A percentile compares a stretch with the other conserved stretches of the same genome.
Evolutionary conservation across 352 stramenopile genomes (phyloP).

Genomic region (Aphanomyces euteiches): DNA sequence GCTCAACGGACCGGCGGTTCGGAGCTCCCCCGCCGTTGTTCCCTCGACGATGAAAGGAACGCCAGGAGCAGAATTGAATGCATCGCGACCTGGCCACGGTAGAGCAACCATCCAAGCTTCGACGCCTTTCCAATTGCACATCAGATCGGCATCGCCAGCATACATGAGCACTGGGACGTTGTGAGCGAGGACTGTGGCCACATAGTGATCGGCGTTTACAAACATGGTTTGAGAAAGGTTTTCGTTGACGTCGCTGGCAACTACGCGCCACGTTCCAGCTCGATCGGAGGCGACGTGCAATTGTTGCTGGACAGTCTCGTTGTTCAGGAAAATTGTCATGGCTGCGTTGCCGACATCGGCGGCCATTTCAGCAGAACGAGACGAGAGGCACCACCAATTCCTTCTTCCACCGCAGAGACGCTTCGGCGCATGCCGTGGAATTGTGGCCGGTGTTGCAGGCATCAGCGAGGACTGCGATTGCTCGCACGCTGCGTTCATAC

Average conservation of each 20-base stretch:
- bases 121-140: slow-evolving; percentile 59
- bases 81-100: slow-evolving; percentile 13
- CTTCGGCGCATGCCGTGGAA: slow-evolving; percentile 16
- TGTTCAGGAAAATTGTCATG: slow-evolving; percentile 72
- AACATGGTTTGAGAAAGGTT: slow-evolving; percentile 83
- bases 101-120: slow-evolving; percentile 22
- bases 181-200: slow-evolving; percentile 60
- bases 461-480: slow-evolving; percentile 4
- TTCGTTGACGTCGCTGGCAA: slow-evolving; percentile 43
- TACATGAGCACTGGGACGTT: slow-evolving; percentile 72
- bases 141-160: slow-evolving; percentile 84
- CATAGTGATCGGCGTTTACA: slow-evolving; percentile 56
- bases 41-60: slow-evolving; percentile 15
- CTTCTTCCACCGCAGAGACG: slow-evolving; percentile 12
- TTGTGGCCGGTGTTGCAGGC: slow-evolving; percentile 18
- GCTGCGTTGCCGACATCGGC: slow-evolving; percentile 54
- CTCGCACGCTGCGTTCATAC: slow-evolving; percentile 12
- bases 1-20: slow-evolving; percentile 17
- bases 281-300: background rate
- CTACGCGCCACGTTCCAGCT: slow-evolving; percentile 30
- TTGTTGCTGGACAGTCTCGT: slow-evolving; percentile 43
- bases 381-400: slow-evolving; percentile 12
- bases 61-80: slow-evolving; percentile 13
- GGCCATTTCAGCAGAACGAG: background rate
- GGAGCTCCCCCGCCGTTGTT: slow-evolving; percentile 28